Base-by-base conservation (phyloP, 768 basidiomycete genomes). In the Dentipellis sp. region DNA sequence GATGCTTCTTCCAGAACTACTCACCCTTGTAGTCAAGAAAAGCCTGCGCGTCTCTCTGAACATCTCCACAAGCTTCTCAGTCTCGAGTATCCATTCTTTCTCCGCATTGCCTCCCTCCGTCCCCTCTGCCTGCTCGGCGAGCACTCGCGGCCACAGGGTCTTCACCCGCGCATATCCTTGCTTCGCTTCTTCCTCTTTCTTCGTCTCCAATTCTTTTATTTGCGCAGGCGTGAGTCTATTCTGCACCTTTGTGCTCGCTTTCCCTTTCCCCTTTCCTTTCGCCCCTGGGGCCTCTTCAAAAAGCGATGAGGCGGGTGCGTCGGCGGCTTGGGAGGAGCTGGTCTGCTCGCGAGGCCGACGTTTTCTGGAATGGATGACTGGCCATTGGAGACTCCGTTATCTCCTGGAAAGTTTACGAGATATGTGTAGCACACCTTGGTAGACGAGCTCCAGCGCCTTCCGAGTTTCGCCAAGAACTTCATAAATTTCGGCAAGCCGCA, bases 401-500 rank as follows among this genome's bases (percentile, higher is more conserved):
- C 29, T 6, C 6, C 29, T 6, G 3, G 29, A 29, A 3, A 29
- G 3, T 3, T 3, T 29, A 29, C 6, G 29, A 29, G 29, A 29
- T 29, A 19, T 7, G 8, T 16, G 11, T 22, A 53, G 29, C 70
- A 4, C 59, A 91, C 94, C 91, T 80, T 93, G 80, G 52, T 86
- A 85, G 12, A 94, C 87, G 0, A 97, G 71, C 7, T 88, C 84
- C 0, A 97, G 75, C 0, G 95, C 95, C 64, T 86, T 86, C 14
- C 83, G 75, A 1, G 88, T 83, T 59, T 93, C 82, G 46, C 87
- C 83, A 60, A 86, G 71, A 10, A 90, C 83, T 68, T 99, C 95
- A 60, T 92, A 91, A 12, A 94, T 81, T 60, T 90, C 90, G 0
- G 94, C 95, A 0, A 97, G 77, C 59, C 90, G 88, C 79, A 94